A percentile compares a stretch with the other conserved stretches of the same genome.
Evolutionary conservation across 164 flowering plant genomes (phyloP).

Genomic region (Brasenia schreberi): DNA sequence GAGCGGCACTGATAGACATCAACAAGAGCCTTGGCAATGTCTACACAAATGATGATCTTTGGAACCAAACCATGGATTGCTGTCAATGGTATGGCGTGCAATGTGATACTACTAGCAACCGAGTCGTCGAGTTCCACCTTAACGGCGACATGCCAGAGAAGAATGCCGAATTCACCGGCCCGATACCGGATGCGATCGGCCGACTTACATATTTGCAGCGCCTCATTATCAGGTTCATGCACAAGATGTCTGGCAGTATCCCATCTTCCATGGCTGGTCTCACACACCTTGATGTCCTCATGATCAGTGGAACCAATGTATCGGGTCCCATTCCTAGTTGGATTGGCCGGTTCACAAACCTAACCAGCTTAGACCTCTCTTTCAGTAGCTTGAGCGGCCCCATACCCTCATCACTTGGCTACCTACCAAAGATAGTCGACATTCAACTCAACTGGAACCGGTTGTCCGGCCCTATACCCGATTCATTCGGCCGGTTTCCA

Average conservation of each 20-base stretch:
- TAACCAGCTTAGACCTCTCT: conserved; percentile 35
- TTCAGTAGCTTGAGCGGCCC: conserved; percentile 52
- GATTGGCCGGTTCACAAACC: too few relatives aligned
- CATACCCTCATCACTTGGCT: conserved; percentile 25
- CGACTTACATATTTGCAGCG: conserved; percentile 40
- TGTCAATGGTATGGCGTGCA: conserved; percentile 40
- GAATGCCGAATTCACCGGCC: conserved; percentile 28
- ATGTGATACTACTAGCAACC: conserved; percentile 36
- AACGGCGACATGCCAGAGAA: conserved; percentile 29
- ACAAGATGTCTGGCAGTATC: conserved; percentile 47
- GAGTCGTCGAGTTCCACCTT: conserved; percentile 35
- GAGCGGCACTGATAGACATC: conserved; percentile 47
- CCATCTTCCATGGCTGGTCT: conserved; percentile 44
- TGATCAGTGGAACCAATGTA: too few relatives aligned
- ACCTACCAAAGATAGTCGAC: background rate
- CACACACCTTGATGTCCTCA: too few relatives aligned
- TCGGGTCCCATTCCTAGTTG: too few relatives aligned
- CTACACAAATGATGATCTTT: conserved; percentile 35
- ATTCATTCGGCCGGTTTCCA: background rate
- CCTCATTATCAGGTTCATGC: conserved; percentile 28
- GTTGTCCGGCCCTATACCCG: background rate
- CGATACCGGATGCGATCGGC: conserved; percentile 53
- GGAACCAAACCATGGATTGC: conserved; percentile 40
- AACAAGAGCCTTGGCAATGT: conserved; percentile 47
- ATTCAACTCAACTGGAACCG: background rate